Evolutionary conservation across 768 basidiomycete species (phyloP), one percentile per base, ranked within the genome.

Genomic region (Kwoniella sp.): DNA sequence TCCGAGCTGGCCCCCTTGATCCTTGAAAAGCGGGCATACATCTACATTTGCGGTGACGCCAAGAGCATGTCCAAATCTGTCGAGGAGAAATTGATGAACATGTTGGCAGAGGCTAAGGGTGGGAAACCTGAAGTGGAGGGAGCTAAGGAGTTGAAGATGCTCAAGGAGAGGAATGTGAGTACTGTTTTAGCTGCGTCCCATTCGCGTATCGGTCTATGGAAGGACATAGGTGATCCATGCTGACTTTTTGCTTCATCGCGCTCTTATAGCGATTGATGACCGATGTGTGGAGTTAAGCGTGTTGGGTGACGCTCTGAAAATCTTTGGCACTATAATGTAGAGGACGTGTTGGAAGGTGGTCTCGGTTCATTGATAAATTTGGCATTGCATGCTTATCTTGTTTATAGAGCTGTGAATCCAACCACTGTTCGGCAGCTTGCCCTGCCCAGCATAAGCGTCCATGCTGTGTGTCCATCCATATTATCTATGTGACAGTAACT

Each of bases 41-140:
- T 96, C 1, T 97, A 97, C 81, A 91, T 97, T 67, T 97, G 94
- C 72, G 94, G 94, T 74, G 94, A 97, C 73, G 94, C 93, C 58
- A 95, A 91, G 85, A 86, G 85, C 80, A 99, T 99, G 96, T 88
- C 88, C 80, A 93, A 92, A 80, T 86, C 89, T 47, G 96, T 99
- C 22, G 96, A 99, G 81, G 92, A 95, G 69, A 85, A 87, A 49
- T 83, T 99, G 46, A 88, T 88, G 61, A 60, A 69, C 49, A 80
- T 83, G 68, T 84, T 99, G 21, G 96, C 90, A 12, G 90, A 94
- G 79, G 92, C 92, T 5, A 97, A 96, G 84, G 92, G 92, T 40
- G 96, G 94, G 22, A 87, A 84, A 21, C 88, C 86, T 1, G 89
- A 90, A 71, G 88, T 90, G 4, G 93, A 96, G 80, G 94, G 94